Evolutionary conservation across 306 rosid genomes (phyloP).

Genomic region (Ormosia emarginata): DNA sequence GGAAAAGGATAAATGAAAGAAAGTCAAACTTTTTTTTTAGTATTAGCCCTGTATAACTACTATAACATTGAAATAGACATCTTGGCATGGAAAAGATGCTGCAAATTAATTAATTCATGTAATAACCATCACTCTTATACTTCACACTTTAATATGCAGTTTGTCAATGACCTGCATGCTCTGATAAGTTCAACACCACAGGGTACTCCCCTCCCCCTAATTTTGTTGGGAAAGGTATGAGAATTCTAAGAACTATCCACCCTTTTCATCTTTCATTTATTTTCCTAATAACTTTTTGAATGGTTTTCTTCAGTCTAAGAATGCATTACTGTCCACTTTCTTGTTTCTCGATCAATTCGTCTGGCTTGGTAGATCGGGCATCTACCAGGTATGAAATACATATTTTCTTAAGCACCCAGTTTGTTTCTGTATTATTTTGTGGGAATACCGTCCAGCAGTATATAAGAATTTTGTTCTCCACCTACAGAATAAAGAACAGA

Average conservation of each 20-base stretch:
- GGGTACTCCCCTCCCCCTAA: slow-evolving; percentile 80
- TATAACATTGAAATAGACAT: not conserved
- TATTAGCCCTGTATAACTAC: not conserved
- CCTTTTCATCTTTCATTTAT: not conserved
- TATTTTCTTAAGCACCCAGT: not conserved
- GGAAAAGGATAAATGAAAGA: not conserved
- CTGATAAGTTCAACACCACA: slow-evolving; percentile 77
- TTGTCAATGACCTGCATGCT: slow-evolving; percentile 83
- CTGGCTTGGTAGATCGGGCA: slow-evolving; percentile 90
- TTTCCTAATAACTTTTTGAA: slow-evolving; percentile 15
- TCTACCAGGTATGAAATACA: slow-evolving; percentile 50
- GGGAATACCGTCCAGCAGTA: not conserved
- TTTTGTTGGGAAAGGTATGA: slow-evolving; percentile 85
- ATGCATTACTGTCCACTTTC: slow-evolving; percentile 85
- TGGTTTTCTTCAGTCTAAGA: slow-evolving; percentile 64
- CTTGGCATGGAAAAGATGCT: not conserved
- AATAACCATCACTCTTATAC: slow-evolving; percentile 1
- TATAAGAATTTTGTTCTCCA: slow-evolving; percentile 15
- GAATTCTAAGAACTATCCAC: not conserved
- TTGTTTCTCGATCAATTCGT: slow-evolving; percentile 94
- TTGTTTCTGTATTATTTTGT: slow-evolving; percentile 2
- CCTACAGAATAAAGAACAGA: slow-evolving; percentile 75
- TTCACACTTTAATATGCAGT: slow-evolving; percentile 48
- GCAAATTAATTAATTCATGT: not conserved
- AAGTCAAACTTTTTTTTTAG: not conserved